A percentile compares a stretch with the other conserved stretches of the same genome.
Evolutionary conservation across 2,329 filamentous ascomycete genomes (phyloP).

Genomic region (Penicillium sp.): DNA sequence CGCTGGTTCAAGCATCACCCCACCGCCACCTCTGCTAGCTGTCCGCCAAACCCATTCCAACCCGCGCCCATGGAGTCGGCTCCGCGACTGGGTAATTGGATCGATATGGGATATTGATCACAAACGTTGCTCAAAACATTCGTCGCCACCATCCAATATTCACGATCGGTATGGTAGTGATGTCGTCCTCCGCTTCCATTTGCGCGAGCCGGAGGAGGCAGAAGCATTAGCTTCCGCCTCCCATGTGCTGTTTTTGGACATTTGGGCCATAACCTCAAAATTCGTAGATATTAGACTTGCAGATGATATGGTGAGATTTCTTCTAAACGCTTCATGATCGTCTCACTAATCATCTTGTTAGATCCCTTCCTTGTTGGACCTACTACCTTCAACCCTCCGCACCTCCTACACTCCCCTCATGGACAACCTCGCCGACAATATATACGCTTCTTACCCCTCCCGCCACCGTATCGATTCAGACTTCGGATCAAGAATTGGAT

Average conservation of each 20-base stretch:
- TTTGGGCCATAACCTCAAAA: slow-evolving; percentile 80
- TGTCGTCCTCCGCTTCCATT: slow-evolving; percentile 84
- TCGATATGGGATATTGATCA: slow-evolving; percentile 41
- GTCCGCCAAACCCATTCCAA: slow-evolving; percentile 28
- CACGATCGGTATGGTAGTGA: slow-evolving; percentile 67
- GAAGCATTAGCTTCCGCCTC: slow-evolving; percentile 69
- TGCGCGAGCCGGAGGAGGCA: slow-evolving; percentile 68
- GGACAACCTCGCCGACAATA: slow-evolving; percentile 72
- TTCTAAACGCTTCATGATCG: neutral
- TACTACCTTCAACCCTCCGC: slow-evolving; percentile 73
- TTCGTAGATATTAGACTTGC: slow-evolving; percentile 83
- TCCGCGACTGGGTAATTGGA: slow-evolving; percentile 46
- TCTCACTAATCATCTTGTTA: slow-evolving; percentile 27
- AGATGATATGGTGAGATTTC: slow-evolving; percentile 63
- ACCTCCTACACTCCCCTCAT: slow-evolving; percentile 72
- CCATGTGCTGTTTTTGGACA: slow-evolving; percentile 75
- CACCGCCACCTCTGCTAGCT: slow-evolving; percentile 33
- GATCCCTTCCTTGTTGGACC: slow-evolving; percentile 70
- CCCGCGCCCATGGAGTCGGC: slow-evolving; percentile 36
- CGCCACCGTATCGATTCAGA: slow-evolving; percentile 32
- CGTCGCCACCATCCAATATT: slow-evolving; percentile 37
- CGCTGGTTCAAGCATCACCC: slow-evolving; percentile 38
- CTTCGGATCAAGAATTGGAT: slow-evolving; percentile 28
- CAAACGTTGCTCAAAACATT: slow-evolving; percentile 24
- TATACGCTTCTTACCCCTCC: slow-evolving; percentile 71